Evolutionary conservation across 2,329 filamentous ascomycete genomes (phyloP), one percentile per base, ranked within the genome.

Genomic region (Pseudogymnoascus pannorum): DNA sequence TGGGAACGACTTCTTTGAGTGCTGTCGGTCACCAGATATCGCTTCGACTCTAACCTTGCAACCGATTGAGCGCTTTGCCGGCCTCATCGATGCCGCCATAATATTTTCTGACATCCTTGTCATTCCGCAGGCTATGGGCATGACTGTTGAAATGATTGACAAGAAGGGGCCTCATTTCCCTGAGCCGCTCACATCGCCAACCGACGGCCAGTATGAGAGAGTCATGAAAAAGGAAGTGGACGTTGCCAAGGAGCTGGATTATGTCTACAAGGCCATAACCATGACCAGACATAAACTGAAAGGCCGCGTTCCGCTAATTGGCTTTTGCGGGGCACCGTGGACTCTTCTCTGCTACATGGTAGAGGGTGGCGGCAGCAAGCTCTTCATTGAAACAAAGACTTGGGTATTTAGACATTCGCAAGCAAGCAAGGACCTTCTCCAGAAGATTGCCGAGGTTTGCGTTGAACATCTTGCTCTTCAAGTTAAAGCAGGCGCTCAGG

Each of bases 91-190:
- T 75, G 93, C 92, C 26, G 92, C 94, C 63, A 99, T 99, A 71
- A 99, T 99, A 75, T 99, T 99, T 81, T 96, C 91, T 61, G 94
- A 99, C 73, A 99, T 99, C 67, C 85, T 99, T 36, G 94, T 99
- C 51, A 92, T 99, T 65, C 94, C 94, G 0, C 94, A 99, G 77
- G 94, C 94, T 31, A 90, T 99, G 85, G 94, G 94, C 1, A 99
- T 99, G 94, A 81, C 82, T n/a, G 94, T 99, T 26, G 89, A 97
- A 75, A 99, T 99, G 94, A 82, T 97, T 9, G 92, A 97, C 75
- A 95, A 94, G 77, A 95, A 96, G 75, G 94, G 94, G 0, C 94
- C 94, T 9, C 90, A 95, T 73, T 99, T 99, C 74, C 94, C 94
- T 0, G 79, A 88, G 54, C 94, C 94, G 12, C 81, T 99, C 63